Evolutionary conservation across 2,329 filamentous ascomycete species (phyloP), one percentile per base, ranked within the genome.

Genomic region (Microascus cirrosus): DNA sequence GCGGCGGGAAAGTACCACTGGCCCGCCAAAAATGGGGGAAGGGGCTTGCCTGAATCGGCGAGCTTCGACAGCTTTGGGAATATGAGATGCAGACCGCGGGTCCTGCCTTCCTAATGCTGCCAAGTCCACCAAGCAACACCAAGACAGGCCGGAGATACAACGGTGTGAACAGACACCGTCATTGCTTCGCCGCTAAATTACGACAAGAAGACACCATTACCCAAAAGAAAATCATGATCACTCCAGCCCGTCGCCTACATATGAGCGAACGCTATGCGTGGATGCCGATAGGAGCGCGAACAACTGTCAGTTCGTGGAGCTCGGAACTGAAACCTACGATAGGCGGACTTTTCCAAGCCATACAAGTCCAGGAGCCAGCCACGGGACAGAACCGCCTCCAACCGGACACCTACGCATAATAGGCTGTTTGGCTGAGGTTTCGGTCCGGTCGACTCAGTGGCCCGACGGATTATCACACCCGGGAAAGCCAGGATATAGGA

Each of bases 11-110:
- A 52, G 55, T 20, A n/a, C 39, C 36, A 35, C 35, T 51, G 55
- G 53, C 53, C 55, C 52, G 55, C 55, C 55, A 56, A 22, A n/a
- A 36, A 36, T 57, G 55, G 45, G 45, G 55, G 55, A 34, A 57
- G 45, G 53, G 53, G 53, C 45, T 25, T 57, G 45, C 55, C 55
- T 57, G 55, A 57, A 57, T 22, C 3, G 45, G 22, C 45, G 45
- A 8, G n/a, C 24, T 24, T 50, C 45, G 8, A 11, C 20, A 20
- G 11, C 24, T n/a, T 20, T 20, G 45, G 45, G 45, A 50, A 20
- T 13, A 13, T 45, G 39, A n/a, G 39, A 45, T n/a, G 39, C 39
- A n/a, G n/a, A 5, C 39, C 13, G 45, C 45, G n/a, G 45, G 22
- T 50, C 45, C 22, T 22, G 20, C 20, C 36, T 42, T 42, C 36